Percentiles rank a stretch among this genome's conserved stretches.
These are phyloP conservation scores for Chrysanthemum seticuspe DNA, from an alignment of 129 eudicot genomes.

Conservation along the genomic window DNA sequence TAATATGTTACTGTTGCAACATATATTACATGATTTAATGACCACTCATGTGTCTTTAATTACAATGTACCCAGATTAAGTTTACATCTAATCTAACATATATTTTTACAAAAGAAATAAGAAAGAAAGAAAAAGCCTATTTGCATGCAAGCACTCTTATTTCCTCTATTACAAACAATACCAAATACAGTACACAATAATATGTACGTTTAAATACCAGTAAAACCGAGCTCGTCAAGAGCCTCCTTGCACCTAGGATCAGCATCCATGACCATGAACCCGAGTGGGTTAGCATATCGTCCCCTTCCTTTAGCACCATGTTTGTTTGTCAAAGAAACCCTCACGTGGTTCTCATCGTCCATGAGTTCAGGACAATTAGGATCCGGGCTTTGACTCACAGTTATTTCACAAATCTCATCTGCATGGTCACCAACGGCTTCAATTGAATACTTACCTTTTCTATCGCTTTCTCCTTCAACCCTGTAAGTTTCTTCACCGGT, in stretches of 20 bases:
- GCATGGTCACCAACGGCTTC: constrained; percentile 48
- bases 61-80: constrained; percentile 5
- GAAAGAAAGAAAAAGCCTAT: background rate
- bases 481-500: constrained; percentile 18
- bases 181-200: background rate
- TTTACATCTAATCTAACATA: constrained; percentile 13
- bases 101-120: background rate
- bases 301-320: constrained; percentile 29
- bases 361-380: constrained; percentile 36
- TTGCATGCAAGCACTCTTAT: constrained; percentile 20
- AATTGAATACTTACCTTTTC: constrained; percentile 26
- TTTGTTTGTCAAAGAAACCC: constrained; percentile 35
- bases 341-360: constrained; percentile 30
- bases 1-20: constrained; percentile 3
- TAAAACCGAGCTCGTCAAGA: constrained; percentile 43
- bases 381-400: constrained; percentile 37
- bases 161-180: constrained; percentile 19
- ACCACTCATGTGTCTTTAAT: constrained; percentile 12
- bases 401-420: constrained; percentile 51
- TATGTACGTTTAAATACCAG: background rate
- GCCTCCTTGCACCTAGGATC: constrained; percentile 36
- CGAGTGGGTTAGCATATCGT: constrained; percentile 51
- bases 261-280: constrained; percentile 37
- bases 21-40: constrained; percentile 13
- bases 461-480: constrained; percentile 31